Percentiles rank a stretch among this genome's conserved stretches.
These are phyloP conservation scores for Aotearoamyces nothofagi DNA, from an alignment of 2,329 filamentous ascomycete genomes.

Conservation along the genomic window DNA sequence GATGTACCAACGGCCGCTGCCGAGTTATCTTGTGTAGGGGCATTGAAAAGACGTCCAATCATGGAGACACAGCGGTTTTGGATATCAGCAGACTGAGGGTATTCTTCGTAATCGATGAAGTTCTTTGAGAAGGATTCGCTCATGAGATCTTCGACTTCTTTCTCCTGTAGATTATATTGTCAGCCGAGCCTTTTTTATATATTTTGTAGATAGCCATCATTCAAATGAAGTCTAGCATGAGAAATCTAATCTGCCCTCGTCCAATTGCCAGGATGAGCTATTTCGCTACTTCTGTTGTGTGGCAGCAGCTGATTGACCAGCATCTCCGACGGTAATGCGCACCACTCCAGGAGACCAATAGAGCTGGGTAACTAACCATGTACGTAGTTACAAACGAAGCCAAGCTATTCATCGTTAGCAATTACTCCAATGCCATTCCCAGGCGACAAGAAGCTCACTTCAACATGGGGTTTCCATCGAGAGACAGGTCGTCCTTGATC, in stretches of 20 bases:
- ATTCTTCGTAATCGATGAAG: conserved; percentile 84
- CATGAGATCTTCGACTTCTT: conserved; percentile 95
- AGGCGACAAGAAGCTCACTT: conserved; percentile 33
- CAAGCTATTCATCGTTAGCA: conserved; percentile 37
- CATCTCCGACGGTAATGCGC: too few species aligned
- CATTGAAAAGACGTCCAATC: conserved; percentile 83
- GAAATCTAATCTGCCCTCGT: too few species aligned
- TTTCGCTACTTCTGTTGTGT: too few species aligned
- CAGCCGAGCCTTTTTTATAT: too few species aligned
- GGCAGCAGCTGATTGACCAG: too few species aligned
- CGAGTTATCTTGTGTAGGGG: conserved; percentile 39
- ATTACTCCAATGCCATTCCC: conserved; percentile 6
- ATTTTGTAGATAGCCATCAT: too few species aligned
- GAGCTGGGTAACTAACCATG: conserved; percentile 45
- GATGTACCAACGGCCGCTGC: conserved; percentile 69
- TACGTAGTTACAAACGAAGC: conserved; percentile 93
- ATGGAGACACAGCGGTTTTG: conserved; percentile 87
- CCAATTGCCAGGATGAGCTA: too few species aligned
- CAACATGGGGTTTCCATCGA: conserved; percentile 84
- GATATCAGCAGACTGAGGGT: conserved; percentile 67
- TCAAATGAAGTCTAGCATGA: too few species aligned
- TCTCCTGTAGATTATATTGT: conserved; percentile 47
- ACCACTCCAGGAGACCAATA: not conserved
- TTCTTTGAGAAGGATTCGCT: conserved; percentile 84
- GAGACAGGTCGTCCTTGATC: conserved; percentile 87